Conservation (phyloP, 2,329 filamentous ascomycete genomes). For the Corniculantispora saksenae region DNA sequence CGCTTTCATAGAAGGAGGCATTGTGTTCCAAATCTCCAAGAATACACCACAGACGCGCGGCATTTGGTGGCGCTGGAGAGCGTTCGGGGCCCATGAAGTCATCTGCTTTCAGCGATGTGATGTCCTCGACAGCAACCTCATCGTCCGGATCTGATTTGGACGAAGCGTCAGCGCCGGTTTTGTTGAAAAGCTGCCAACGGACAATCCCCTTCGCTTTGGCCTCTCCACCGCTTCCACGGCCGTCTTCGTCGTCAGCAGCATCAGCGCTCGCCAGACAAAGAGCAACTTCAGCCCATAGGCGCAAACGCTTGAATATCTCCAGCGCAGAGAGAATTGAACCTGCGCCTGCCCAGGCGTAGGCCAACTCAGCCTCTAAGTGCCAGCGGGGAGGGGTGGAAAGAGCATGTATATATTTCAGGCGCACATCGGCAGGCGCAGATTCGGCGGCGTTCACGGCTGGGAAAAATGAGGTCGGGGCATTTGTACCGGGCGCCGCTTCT, state of each 20-base stretch:
- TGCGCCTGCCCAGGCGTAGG: conserved; percentile 85
- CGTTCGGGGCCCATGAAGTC: conserved; percentile 62
- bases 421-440: conserved; percentile 73
- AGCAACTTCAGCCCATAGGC: conserved; percentile 93
- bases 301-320: conserved; percentile 91
- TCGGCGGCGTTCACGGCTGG: conserved; percentile 74
- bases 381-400: conserved; percentile 83
- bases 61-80: conserved; percentile 74
- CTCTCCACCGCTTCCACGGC: conserved; percentile 62
- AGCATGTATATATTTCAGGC: conserved; percentile 81
- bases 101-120: conserved; percentile 55
- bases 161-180: conserved; percentile 43
- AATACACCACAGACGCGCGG: conserved; percentile 88
- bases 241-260: conserved; percentile 58
- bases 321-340: conserved; percentile 87
- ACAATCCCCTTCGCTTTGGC: conserved; percentile 79
- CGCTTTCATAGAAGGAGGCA: conserved; percentile 73
- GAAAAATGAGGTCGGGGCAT: conserved; percentile 73
- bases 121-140: conserved; percentile 51
- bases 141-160: conserved; percentile 46
- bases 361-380: conserved; percentile 92
- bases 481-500: conserved; percentile 21
- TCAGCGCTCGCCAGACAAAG: conserved; percentile 74
- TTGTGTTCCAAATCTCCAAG: conserved; percentile 84
- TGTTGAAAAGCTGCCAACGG: conserved; percentile 75